Evolutionary conservation across 306 rosid genomes (phyloP).

Genomic region (Gleditsia sinensis): DNA sequence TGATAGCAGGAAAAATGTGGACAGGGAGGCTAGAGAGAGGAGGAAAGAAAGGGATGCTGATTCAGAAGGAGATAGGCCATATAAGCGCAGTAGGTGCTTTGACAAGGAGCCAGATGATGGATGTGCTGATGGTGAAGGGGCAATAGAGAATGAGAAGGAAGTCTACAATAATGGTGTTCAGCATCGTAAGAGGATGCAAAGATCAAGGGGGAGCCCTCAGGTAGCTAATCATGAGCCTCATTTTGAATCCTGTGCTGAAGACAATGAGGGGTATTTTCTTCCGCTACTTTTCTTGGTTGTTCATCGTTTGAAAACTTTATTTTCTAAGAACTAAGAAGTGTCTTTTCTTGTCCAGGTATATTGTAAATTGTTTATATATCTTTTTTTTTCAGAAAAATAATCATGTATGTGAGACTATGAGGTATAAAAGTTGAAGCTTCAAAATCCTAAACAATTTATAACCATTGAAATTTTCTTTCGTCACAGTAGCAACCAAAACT

Average conservation of each 20-base stretch:
- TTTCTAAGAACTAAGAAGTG: background rate
- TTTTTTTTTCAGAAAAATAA: background rate
- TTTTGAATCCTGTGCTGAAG: conserved; percentile 64
- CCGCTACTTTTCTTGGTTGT: conserved; percentile 18
- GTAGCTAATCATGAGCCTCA: conserved; percentile 69
- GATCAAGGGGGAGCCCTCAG: conserved; percentile 85
- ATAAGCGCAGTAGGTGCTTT: conserved; percentile 55
- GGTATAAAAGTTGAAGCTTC: conserved; percentile 31
- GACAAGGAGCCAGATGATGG: conserved; percentile 89
- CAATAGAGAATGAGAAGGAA: conserved; percentile 73
- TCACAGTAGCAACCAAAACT: background rate
- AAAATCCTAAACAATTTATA: background rate
- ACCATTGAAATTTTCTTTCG: background rate
- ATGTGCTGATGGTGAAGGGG: conserved; percentile 67
- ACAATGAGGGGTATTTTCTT: conserved; percentile 72
- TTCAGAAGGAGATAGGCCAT: conserved; percentile 65
- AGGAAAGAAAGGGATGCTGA: conserved; percentile 78
- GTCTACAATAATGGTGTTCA: conserved; percentile 66
- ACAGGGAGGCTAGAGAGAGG: conserved; percentile 71
- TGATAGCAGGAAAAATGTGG: conserved; percentile 72
- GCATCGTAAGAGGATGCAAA: conserved; percentile 88
- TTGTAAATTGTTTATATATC: background rate
- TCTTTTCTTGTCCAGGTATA: conserved; percentile 1
- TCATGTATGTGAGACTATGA: background rate
- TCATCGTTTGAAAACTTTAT: conserved; percentile 17